phyloP scores from a whole-genome alignment of 495 filamentous ascomycete genomes.

The Neurospora sublineolata region DNA sequence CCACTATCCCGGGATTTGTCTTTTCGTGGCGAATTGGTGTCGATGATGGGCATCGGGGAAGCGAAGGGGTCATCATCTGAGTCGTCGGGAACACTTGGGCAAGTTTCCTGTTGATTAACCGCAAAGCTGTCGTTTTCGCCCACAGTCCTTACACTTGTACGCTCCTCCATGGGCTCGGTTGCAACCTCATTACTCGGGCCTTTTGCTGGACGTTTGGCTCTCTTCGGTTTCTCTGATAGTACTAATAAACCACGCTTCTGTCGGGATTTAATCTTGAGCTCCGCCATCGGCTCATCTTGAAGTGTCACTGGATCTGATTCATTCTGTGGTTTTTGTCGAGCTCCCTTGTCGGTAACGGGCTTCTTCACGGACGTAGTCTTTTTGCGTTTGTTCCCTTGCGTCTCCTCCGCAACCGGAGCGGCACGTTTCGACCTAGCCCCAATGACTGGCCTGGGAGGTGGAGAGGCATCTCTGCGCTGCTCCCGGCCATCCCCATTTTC shows the following conservation, averaged over 20 bases:
- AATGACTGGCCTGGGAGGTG: background rate
- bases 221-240: slow-evolving; percentile 17
- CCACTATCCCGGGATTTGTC: background rate
- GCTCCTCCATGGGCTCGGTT: background rate
- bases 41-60: background rate
- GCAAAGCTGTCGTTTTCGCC: background rate
- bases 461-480: background rate
- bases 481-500: background rate
- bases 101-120: background rate
- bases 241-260: slow-evolving; percentile 33
- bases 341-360: background rate
- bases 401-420: background rate
- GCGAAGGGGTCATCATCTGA: background rate
- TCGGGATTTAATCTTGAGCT: slow-evolving; percentile 29
- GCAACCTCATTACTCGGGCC: background rate
- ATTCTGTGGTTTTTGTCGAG: background rate
- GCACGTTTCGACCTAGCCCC: background rate
- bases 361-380: background rate
- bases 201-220: background rate
- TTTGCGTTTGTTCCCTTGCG: background rate
- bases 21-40: background rate
- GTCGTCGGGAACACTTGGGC: background rate
- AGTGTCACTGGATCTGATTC: background rate
- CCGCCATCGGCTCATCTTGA: slow-evolving; percentile 22
- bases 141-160: background rate